Base-by-base conservation (phyloP, 140 eudicot species). In the Erigeron philadelphicus region DNA sequence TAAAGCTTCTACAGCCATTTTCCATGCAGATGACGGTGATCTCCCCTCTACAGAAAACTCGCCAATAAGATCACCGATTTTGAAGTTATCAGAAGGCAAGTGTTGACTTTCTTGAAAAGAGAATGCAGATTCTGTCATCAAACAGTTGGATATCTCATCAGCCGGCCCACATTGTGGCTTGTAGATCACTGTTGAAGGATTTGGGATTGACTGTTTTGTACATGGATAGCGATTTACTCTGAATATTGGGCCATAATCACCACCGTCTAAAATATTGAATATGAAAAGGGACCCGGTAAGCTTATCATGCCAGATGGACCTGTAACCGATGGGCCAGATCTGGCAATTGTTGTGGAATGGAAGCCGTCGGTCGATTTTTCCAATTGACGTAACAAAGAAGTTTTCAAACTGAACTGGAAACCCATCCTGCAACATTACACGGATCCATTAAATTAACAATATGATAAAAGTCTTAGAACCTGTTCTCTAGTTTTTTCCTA, bases 241-340 rank as follows among this genome's bases (percentile, higher is more conserved):
- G 74, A 86, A 93, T 59, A 78, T 61, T 13, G 94, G 96, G 48
- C 89, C 89, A 67, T 50, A 9, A 57, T 85, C 86, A 78, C 87
- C 98, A 48, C 87, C 87, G 59, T 86, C 83, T 62, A 79, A 67
- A 72, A 90, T 82, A 45, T 81, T 88, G 73, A 83, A 86, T 19
- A 79, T 71, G 72, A 93, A 93, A 25, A 89, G 52, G 41, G 98
- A 93, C 31, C 95, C 98, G 11, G 96, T 93, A 46, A 87, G 68
- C 70, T 76, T 87, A 79, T 93, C 98, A 73, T 93, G 98, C 98
- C 98, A 93, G 81, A 83, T 78, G 25, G 88, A 93, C 80, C 70
- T 83, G 84, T 89, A 93, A 57, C 95, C 98, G 6, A 89, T 76
- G 11, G 98, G 98, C 94, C 95, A 93, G 66, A 93, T 89, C 71